Base-by-base conservation (phyloP, 169 alveolate genomes). In the Plasmodium relictum region DNA sequence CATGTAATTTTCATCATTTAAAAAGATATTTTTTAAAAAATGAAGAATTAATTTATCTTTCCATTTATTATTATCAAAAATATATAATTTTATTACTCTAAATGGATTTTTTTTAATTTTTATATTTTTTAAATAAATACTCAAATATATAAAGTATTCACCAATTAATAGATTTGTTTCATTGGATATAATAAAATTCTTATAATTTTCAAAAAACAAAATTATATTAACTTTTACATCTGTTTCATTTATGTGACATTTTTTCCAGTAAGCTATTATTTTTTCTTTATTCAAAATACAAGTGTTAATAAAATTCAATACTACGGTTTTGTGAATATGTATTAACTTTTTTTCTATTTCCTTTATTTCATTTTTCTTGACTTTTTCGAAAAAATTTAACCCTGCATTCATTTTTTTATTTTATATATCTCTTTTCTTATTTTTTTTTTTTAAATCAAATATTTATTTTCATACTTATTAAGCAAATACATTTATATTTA, bases 151-250 rank as follows among this genome's bases (percentile, higher is more conserved):
- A 54, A 86, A 86, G 59, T 86, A 86, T 59, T 86, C 88, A 58
- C 92, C 92, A 42, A 86, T 86, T 52, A 50, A 71, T 71, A 86
- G 14, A 71, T 86, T 86, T 44, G 16, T 86, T 54, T 86, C 92
- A 86, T 86, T 71, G 39, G 44, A 69, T n/a, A 59, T 71, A n/a
- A 31, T 22, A 86, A 86, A 86, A 61, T 66, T 44, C 68, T 44
- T 59, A 73, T 86, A 54, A 59, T 69, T 70, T 16, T 72, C 92
- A 86, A 86, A 71, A 72, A 86, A 86, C 3, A 52, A 52, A 31
- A 87, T 86, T 71, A 70, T 37, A 70, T 85, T n/a, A 9, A 22
- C 37, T 45, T 54, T 85, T 39, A 52, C 74, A 72, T 70, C 87
- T 86, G 86, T 86, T 86, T 58, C 88, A 86, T 22, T 44, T 56